Evolutionary conservation across 257 asterid species (phyloP), one percentile per base, ranked within the genome.

Genomic region (Lavandula angustifolia): DNA sequence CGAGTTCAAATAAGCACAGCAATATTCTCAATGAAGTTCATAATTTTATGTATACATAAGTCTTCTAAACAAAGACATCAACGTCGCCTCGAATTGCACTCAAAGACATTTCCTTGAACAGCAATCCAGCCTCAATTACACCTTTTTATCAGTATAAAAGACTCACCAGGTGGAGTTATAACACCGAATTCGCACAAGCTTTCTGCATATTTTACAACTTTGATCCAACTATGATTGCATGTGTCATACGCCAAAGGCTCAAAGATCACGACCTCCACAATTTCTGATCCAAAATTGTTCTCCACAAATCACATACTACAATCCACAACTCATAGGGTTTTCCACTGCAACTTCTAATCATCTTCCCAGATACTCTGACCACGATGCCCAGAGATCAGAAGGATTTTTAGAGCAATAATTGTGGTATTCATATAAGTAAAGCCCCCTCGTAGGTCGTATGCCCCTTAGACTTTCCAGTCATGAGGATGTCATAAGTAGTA

Each of bases 401-500:
- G 48, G 16, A 6, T 42, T 10, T 10, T 5, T 42, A 22, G 1
- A 22, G 27, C 27, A 22, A 22, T 22, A 22, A 22, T 22, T 22
- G 27, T 1, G 27, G 27, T 22, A 43, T 51, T 68, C 68, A 73
- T 13, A 57, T 73, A 27, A 69, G 35, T 38, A 81, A 57, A 74
- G 68, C 73, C 51, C 70, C 74, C 69, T 64, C 43, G 31, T 70
- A 60, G 10, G 48, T 56, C 18, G 42, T 67, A 13, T 37, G 66
- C 47, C 54, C 74, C 65, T 75, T 70, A 14, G 68, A 47, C 63
- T 77, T 81, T 73, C 85, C 82, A 42, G 73, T 80, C 14, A 81
- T 78, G 58, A 85, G 91, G 80, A 82, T 77, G 74, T 83, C 92
- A 41, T 69, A 78, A 51, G 87, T 76, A 3, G 61, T 69, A 66